phyloP scores from a whole-genome alignment of 1,139 yeast genomes.

The Protomyces lactucae-debilis region DNA sequence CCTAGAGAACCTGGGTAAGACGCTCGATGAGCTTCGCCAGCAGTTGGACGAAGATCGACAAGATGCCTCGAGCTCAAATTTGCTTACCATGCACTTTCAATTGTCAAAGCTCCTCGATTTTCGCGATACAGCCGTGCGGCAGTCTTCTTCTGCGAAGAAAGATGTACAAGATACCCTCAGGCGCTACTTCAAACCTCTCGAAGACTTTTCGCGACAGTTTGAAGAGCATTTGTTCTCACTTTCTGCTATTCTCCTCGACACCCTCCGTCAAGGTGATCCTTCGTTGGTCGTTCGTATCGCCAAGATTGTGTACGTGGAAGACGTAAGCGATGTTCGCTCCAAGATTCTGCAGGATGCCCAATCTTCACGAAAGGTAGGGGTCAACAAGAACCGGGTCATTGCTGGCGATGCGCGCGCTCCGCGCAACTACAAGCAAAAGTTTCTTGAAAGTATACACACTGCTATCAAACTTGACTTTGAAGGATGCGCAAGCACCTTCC shows the following conservation, averaged over 20 bases:
- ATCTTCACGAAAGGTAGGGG: constrained; percentile 32
- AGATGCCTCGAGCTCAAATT: constrained; percentile 52
- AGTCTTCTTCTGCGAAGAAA: constrained; percentile 54
- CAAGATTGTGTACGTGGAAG: constrained; percentile 75
- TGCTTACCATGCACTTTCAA: constrained; percentile 64
- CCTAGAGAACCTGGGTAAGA: constrained; percentile 54
- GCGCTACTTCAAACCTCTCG: constrained; percentile 54
- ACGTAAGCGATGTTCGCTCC: constrained; percentile 56
- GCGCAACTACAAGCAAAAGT: constrained; percentile 62
- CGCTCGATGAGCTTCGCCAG: constrained; percentile 49
- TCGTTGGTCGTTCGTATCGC: constrained; percentile 67
- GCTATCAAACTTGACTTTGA: constrained; percentile 62
- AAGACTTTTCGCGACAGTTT: constrained; percentile 52
- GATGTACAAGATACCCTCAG: constrained; percentile 67
- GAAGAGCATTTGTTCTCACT: constrained; percentile 60
- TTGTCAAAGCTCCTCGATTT: constrained; percentile 71
- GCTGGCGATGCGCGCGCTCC: constrained; percentile 37
- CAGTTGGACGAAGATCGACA: constrained; percentile 51
- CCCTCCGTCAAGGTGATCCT: constrained; percentile 60
- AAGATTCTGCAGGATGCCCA: constrained; percentile 38
- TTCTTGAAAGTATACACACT: constrained; percentile 56
- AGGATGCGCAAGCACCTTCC: constrained; percentile 57
- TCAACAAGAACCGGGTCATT: constrained; percentile 11
- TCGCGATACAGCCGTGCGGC: constrained; percentile 61
- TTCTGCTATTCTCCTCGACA: constrained; percentile 61